Base-by-base conservation (phyloP, 768 basidiomycete genomes). In the Podaxis sp. region DNA sequence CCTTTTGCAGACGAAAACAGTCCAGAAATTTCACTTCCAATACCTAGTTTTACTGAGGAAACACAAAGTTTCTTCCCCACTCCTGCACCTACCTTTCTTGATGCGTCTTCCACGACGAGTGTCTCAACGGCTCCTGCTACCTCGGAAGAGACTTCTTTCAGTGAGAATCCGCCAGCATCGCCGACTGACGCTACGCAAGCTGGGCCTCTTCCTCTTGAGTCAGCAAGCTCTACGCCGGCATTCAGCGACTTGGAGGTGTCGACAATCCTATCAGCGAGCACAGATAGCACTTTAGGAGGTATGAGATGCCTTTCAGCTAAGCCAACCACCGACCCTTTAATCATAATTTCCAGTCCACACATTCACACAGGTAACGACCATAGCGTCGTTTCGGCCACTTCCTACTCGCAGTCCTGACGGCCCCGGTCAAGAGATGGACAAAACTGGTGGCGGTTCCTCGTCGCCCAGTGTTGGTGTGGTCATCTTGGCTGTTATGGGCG, bases 281-380 rank as follows among this genome's bases (percentile, higher is more conserved):
- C 59, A 9, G 59, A 52, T 8, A 22, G 52, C 24, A 55, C 53
- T 5, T 33, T 15, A 11, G 52, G 52, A 53, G 59, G 59, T 61
- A 61, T 2, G 24, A 33, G 17, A 46, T 19, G 17, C 44, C 44
- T 9, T 46, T 19, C 19, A 3, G 7, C 19, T 17, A 46, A 19
- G 19, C 15, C 15, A 46, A 6, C 19, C 12, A 19, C n/a, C 44
- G 5, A 17, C 19, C 2, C n/a, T 7, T 46, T 46, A 9, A 46
- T 17, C 19, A 46, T 46, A 8, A 46, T 7, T 30, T 39, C 11
- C 24, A 61, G 59, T 61, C 4, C 52, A 61, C 13, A 61, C 52
- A 5, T 54, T 40, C 24, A 61, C 59, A 1, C n/a, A 52, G 9
- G 52, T 52, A 9, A 61, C 59, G 4, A 61, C 51, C 9, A 53